Evolutionary conservation across 1,284 basidiomycete genomes (phyloP), one percentile per base, ranked within the genome.

Genomic region (Ustilago hordei): DNA sequence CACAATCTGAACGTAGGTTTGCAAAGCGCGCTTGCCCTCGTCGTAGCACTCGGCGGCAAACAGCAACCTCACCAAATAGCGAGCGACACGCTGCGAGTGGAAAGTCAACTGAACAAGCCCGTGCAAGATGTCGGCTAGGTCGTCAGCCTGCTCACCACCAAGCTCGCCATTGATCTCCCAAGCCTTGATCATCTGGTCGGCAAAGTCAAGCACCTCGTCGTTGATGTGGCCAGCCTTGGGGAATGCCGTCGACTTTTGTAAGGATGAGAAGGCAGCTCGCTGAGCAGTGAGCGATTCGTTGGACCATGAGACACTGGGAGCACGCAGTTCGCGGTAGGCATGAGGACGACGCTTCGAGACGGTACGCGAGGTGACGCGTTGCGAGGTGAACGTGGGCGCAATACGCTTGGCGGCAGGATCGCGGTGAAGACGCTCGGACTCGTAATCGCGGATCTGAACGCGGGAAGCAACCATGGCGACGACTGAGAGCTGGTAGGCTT

Each of bases 151-250:
- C 58, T 71, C 76, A 19, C 75, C 81, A n/a, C 79, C 81, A 23
- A 79, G 58, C 48, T 81, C 80, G 41, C 81, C 83, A 54, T 84
- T 81, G 62, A 81, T 66, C 55, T 93, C 91, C 95, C 95, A 96
- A 2, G 92, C 89, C 0, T 91, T 91, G 6, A 95, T 91, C 71
- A 91, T 92, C 8, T 93, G 87, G 82, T 95, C 93, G 2, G 92
- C 91, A 79, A 98, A 93, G 77, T 93, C 91, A 75, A 94, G 92
- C 6, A 97, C 94, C 67, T 90, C 90, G 31, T 87, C 75, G 81
- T 98, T 98, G 63, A 91, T 88, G 78, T 94, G 89, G 3, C 95
- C 95, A 0, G 95, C 95, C 43, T 88, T 89, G 8, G 96, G 96
- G 84, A 99, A 96, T 0, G 82, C 87, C 0, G 93, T 95, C 60